Evolutionary conservation across 2,329 filamentous ascomycete species (phyloP), one percentile per base, ranked within the genome.

Genomic region (Botrytis squamosa): DNA sequence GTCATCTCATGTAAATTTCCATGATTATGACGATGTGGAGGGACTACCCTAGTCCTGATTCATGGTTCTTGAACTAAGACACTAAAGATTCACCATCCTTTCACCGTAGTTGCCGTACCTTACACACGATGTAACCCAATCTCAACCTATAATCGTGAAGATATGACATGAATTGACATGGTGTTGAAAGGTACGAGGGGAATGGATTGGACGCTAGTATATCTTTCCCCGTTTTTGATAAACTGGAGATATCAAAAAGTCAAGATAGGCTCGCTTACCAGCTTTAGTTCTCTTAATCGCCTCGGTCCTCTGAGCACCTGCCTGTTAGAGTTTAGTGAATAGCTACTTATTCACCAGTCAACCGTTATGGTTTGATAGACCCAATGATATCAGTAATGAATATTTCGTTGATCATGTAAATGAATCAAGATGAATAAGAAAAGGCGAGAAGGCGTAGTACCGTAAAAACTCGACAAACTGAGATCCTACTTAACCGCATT

Each of bases 221-320:
- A 57, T 42, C 36, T 57, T 69, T 44, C 49, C 40, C 55, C 68
- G n/a, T 63, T 62, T 70, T 63, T 66, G 46, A 67, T 42, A 67
- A 20, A 55, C 62, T 29, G 25, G 36, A 46, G 14, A n/a, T 40
- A 22, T 65, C 40, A 25, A 64, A 25, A 55, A 52, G 10, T 55
- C 20, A 42, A 72, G 59, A 44, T 57, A 46, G n/a, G 52, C 52
- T 67, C 70, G 60, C 60, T 72, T 72, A 38, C n/a, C 25, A 22
- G n/a, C 22, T 42, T 36, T 67, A 67, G 60, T 29, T 67, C 36
- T 36, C 16, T 14, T n/a, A 70, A 22, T n/a, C 49, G 38, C 29
- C 52, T 42, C 38, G 52, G 18, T 8, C 8, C 49, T 46, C 46
- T 36, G 4, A 4, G 20, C 52, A 72, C 70, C 62, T 72, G 38